These are phyloP conservation scores for Ramalina intermedia DNA, from an alignment of 495 filamentous ascomycete genomes.

Conservation along the genomic window DNA sequence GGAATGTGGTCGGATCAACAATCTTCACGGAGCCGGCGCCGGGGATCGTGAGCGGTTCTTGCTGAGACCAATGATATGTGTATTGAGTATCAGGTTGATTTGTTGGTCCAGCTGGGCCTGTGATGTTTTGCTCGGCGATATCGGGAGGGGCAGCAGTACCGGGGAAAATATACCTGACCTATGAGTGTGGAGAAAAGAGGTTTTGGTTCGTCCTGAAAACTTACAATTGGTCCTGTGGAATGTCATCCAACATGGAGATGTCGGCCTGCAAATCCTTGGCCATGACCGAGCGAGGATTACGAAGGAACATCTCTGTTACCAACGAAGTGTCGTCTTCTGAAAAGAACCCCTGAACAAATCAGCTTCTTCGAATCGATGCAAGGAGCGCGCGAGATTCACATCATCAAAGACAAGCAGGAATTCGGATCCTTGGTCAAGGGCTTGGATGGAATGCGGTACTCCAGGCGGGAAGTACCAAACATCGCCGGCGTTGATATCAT, in stretches of 20 bases:
- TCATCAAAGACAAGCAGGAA: conserved; percentile 56
- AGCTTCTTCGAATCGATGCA: too few species aligned
- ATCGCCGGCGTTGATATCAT: conserved; percentile 52
- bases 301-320: conserved; percentile 46
- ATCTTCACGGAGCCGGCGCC: conserved; percentile 52
- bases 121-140: conserved; percentile 47
- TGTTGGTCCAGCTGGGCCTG: conserved; percentile 41
- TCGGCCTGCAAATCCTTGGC: conserved; percentile 47
- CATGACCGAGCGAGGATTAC: conserved; percentile 44
- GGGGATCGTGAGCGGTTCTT: conserved; percentile 39
- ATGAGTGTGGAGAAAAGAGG: too few species aligned
- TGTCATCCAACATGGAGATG: conserved; percentile 38
- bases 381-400: background rate
- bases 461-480: conserved; percentile 61
- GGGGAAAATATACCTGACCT: conserved; percentile 37
- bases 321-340: conserved; percentile 57
- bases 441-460: conserved; percentile 55
- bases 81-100: conserved; percentile 34
- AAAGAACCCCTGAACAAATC: conserved; percentile 38
- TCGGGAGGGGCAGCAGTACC: conserved; percentile 46
- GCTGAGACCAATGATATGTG: conserved; percentile 53
- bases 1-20: conserved; percentile 49
- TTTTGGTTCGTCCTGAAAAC: background rate
- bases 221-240: conserved; percentile 46
- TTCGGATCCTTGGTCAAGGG: conserved; percentile 46